These are phyloP conservation scores for Talaromyces stipitatus DNA, from an alignment of 495 filamentous ascomycete species.

Conservation along the genomic window DNA sequence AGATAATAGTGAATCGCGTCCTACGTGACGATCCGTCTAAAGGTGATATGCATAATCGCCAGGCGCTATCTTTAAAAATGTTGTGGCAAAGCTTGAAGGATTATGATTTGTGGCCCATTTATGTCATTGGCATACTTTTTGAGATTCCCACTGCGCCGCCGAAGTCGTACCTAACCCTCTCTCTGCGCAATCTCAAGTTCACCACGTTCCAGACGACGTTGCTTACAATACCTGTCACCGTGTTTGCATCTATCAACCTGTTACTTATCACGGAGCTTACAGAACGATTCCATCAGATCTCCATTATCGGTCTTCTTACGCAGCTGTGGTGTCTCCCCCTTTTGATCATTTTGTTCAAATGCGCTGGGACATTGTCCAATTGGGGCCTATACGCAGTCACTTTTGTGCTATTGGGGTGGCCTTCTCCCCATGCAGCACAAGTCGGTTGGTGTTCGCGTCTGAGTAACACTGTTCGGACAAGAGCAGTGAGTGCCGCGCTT, in stretches of 20 bases:
- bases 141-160: conserved; percentile 41
- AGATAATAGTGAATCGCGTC: conserved; percentile 64
- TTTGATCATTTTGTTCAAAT: conserved; percentile 35
- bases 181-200: conserved; percentile 51
- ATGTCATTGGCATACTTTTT: conserved; percentile 47
- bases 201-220: conserved; percentile 51
- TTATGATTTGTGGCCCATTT: conserved; percentile 62
- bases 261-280: conserved; percentile 34
- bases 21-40: conserved; percentile 65
- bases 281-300: conserved; percentile 41
- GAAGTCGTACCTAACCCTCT: conserved; percentile 52
- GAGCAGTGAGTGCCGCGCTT: conserved; percentile 45
- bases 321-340: conserved; percentile 21
- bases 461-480: conserved; percentile 44
- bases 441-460: conserved; percentile 36
- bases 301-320: conserved; percentile 27
- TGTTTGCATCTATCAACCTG: conserved; percentile 39
- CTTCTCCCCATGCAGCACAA: conserved; percentile 23
- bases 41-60: conserved; percentile 48
- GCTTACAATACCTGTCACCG: conserved; percentile 42
- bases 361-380: conserved; percentile 28
- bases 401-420: conserved; percentile 48
- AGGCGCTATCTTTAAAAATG: conserved; percentile 43
- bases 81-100: conserved; percentile 50
- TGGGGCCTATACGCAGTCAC: conserved; percentile 52